Evolutionary conservation across 352 stramenopile genomes (phyloP), one percentile per base, ranked within the genome.

Genomic region (Phytophthora capsici): DNA sequence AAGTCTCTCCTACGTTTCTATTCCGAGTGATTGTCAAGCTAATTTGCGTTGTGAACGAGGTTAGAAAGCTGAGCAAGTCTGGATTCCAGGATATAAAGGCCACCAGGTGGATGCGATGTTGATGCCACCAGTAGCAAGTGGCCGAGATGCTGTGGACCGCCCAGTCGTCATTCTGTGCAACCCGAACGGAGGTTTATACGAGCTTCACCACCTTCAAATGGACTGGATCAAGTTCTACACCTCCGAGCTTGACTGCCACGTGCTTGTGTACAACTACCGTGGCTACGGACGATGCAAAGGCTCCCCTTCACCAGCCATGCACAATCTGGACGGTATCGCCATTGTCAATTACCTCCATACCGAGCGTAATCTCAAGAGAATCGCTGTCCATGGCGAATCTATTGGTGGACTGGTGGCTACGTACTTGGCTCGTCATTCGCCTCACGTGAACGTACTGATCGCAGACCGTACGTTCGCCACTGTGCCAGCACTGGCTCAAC

Each of bases 161-260:
- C 82, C 71, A 22, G 73, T 77, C 32, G 80, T 95, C 49, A 75
- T 95, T 44, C 43, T 94, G 8, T 94, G 88, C 72, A 96, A 96
- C 41, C 88, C 88, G 7, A 96, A 96, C 40, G 87, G 85, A 19
- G 86, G 85, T 0, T 38, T 96, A 22, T 96, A 96, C 65, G 88
- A 96, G 65, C 86, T 94, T 34, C 88, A 96, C 56, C 88, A 94
- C 55, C 72, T 96, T 46, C 88, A 96, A 36, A 95, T 93, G 82
- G 88, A 96, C 51, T 96, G 88, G 88, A 80, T 94, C 66, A 86
- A 89, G 61, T 94, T 96, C 47, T 96, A 96, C 62, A 94, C 82
- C 0, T 52, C 62, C 26, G 82, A 91, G 1, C 50, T 92, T 4
- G 69, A 86, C 30, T 93, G 84, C 46, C 77, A 95, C 49, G 82